Evolutionary conservation across 768 basidiomycete species (phyloP).

Genomic region (Mycena vitilis): DNA sequence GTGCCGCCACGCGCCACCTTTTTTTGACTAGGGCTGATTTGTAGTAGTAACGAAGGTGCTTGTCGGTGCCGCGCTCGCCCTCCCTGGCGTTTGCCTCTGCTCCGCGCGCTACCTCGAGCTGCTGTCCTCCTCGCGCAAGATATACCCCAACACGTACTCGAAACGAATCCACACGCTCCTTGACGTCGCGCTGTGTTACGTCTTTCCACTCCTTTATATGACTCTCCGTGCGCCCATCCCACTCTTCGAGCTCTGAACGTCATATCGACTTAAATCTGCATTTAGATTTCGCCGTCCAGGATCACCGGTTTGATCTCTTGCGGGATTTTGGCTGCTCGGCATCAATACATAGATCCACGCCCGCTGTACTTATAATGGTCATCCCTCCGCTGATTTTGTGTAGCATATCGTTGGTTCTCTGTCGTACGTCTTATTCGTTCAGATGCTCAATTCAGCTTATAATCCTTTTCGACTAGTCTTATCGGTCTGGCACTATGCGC

Average conservation of each 20-base stretch:
- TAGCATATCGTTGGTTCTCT: slow-evolving; percentile 21
- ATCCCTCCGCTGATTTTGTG: slow-evolving; percentile 19
- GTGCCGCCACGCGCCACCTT: neutral
- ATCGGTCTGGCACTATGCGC: slow-evolving; percentile 8
- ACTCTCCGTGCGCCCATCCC: slow-evolving; percentile 14
- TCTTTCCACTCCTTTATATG: slow-evolving; percentile 31
- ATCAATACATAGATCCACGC: slow-evolving; percentile 26
- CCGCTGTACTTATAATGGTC: slow-evolving; percentile 23
- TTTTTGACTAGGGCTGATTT: neutral
- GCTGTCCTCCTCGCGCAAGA: slow-evolving; percentile 25
- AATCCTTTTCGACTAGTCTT: neutral
- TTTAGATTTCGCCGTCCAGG: slow-evolving; percentile 30
- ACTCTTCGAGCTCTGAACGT: neutral
- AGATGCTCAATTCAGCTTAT: neutral
- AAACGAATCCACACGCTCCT: slow-evolving; percentile 25
- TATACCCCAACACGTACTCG: slow-evolving; percentile 32
- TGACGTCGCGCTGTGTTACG: slow-evolving; percentile 27
- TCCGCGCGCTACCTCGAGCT: slow-evolving; percentile 25
- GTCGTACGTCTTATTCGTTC: slow-evolving; percentile 12
- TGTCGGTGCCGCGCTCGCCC: slow-evolving; percentile 10
- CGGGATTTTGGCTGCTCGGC: slow-evolving; percentile 25
- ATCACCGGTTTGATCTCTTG: slow-evolving; percentile 29
- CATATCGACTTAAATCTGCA: no score
- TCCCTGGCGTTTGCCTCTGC: slow-evolving; percentile 31
- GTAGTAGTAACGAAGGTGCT: slow-evolving; percentile 24